phyloP scores from a whole-genome alignment of 352 stramenopile genomes.

The Phytophthora hybrid region DNA sequence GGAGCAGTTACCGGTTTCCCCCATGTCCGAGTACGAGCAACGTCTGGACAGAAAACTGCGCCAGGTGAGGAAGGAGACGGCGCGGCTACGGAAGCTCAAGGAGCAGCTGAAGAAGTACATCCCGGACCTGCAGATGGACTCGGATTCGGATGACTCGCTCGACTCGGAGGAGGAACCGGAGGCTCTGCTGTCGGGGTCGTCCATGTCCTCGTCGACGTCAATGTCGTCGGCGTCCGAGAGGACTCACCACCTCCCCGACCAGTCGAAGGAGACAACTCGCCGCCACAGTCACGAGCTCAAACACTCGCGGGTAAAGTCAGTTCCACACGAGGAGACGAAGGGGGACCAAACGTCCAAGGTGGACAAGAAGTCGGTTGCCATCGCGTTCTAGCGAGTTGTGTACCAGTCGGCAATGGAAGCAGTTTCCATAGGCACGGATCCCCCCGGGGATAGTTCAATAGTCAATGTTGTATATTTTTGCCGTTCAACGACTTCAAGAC shows the following conservation, averaged over 20 bases:
- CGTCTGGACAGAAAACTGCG: slow-evolving; percentile 57
- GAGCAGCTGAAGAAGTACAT: slow-evolving; percentile 61
- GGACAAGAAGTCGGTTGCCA: slow-evolving; percentile 9
- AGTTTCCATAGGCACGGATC: slow-evolving; percentile 21
- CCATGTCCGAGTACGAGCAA: slow-evolving; percentile 47
- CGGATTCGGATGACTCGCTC: slow-evolving; percentile 53
- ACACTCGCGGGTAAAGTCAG: slow-evolving; percentile 15
- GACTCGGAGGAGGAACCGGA: slow-evolving; percentile 42
- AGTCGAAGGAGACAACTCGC: slow-evolving; percentile 20
- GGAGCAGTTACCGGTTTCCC: slow-evolving; percentile 30
- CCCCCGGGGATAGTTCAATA: slow-evolving; percentile 24
- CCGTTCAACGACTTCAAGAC: neutral
- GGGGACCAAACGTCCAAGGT: slow-evolving; percentile 1
- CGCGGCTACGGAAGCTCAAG: slow-evolving; percentile 46
- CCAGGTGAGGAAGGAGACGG: slow-evolving; percentile 53
- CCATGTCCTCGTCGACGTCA: slow-evolving; percentile 28
- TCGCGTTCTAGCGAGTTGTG: slow-evolving; percentile 22
- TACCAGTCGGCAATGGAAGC: slow-evolving; percentile 20
- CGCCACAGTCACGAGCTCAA: slow-evolving; percentile 20
- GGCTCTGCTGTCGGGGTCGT: slow-evolving; percentile 24
- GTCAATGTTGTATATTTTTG: slow-evolving; percentile 31
- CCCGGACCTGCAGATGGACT: slow-evolving; percentile 52
- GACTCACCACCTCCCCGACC: slow-evolving; percentile 7
- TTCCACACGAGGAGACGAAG: slow-evolving; percentile 11
- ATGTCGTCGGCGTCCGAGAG: slow-evolving; percentile 18